Evolutionary conservation across 208 protist species (phyloP), one percentile per base, ranked within the genome.

Genomic region (Leishmania amazonensis): DNA sequence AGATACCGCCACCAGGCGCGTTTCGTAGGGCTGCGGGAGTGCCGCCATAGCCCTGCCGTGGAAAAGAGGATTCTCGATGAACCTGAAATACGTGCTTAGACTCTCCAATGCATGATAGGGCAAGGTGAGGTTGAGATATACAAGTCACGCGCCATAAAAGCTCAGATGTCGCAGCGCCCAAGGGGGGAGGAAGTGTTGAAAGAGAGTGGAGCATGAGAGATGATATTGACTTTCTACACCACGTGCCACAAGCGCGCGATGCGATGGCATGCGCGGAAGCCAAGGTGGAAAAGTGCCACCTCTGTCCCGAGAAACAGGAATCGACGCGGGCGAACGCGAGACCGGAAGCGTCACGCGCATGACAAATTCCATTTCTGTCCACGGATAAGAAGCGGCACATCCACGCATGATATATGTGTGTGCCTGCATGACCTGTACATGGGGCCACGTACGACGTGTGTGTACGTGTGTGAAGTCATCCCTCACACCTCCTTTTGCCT

Each of bases 1-100:
- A 0, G 80, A 76, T 28, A 87, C 71, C 1, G 86, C 86, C 38
- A 80, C 81, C 73, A 91, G 81, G 19, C 78, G 80, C 35, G 81
- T 86, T 60, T 80, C 75, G 76, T 88, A 89, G 40, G 68, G 42
- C 21, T 87, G 73, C 45, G 57, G 35, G 11, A 83, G 74, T 19
- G 74, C 79, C 19, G 75, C 58, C 83, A 85, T 85, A 40, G 53
- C 2, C 15, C 5, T 76, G 13, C 51, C 1, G 51, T n/a, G 19
- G 49, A 24, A 9, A 47, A 45, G 17, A n/a, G 51, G 31, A 13
- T n/a, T 51, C 21, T 38, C 40, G 35, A 67, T 28, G 4, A 45
- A 76, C n/a, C 19, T 45, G 11, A 0, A 57, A 28, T 54, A 76
- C 31, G 5, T 60, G 45, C 28, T 3, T 51, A n/a, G 42, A 2